These are phyloP conservation scores for Candida insectorum DNA, from an alignment of 805 yeast genomes.

Conservation along the genomic window DNA sequence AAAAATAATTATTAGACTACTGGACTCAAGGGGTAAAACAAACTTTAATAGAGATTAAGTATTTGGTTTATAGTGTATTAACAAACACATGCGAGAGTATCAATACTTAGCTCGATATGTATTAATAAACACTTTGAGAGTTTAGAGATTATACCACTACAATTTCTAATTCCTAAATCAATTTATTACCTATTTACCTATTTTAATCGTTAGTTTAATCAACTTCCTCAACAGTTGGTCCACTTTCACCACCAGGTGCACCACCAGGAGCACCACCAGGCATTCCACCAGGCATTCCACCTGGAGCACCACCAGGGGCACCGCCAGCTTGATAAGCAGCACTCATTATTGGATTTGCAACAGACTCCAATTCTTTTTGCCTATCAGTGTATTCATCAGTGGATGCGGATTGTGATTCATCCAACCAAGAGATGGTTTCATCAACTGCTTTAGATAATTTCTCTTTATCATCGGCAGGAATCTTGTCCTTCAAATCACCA, in stretches of 20 bases:
- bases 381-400: constrained; percentile 39
- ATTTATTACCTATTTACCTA: neutral
- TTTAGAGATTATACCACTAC: too few species aligned
- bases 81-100: neutral
- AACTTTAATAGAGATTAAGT: too few species aligned
- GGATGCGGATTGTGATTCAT: constrained; percentile 35
- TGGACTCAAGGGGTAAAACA: too few species aligned
- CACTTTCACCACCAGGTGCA: constrained; percentile 22
- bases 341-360: constrained; percentile 39
- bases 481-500: constrained; percentile 44
- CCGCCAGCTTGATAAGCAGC: constrained; percentile 30
- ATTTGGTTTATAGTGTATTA: neutral
- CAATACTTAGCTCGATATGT: neutral
- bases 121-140: neutral
- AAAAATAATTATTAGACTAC: too few species aligned
- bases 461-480: constrained; percentile 42
- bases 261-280: constrained; percentile 35
- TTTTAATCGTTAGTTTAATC: constrained; percentile 6
- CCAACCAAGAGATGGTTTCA: constrained; percentile 41
- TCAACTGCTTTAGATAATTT: constrained; percentile 48
- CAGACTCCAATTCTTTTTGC: constrained; percentile 37
- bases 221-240: constrained; percentile 17
- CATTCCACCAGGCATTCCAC: constrained; percentile 30
- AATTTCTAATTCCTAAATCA: too few species aligned
- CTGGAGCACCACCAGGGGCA: constrained; percentile 25